Evolutionary conservation across 495 filamentous ascomycete genomes (phyloP).

Genomic region (Penicillium coffeae): DNA sequence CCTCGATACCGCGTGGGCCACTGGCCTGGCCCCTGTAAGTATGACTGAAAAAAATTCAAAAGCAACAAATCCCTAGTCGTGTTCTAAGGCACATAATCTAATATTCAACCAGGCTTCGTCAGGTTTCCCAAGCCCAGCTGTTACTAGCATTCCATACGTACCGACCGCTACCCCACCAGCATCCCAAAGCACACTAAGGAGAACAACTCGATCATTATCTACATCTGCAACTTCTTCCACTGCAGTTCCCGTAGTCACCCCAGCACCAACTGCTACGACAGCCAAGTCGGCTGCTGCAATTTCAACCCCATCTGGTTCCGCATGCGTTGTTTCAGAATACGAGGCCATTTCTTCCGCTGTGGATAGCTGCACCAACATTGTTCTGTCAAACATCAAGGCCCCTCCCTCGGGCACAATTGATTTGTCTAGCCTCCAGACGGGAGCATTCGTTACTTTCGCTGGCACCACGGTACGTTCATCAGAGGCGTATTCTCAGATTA

Average conservation of each 20-base stretch:
- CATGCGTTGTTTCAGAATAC: constrained; percentile 43
- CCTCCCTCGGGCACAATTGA: constrained; percentile 51
- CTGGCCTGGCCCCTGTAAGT: constrained; percentile 9
- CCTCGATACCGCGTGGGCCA: constrained; percentile 19
- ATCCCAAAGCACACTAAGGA: too few species aligned
- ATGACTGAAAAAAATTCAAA: too few species aligned
- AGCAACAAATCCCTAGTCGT: background rate
- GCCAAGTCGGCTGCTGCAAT: constrained; percentile 4
- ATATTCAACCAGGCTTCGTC: background rate
- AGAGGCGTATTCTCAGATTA: constrained; percentile 10
- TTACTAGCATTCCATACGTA: too few species aligned
- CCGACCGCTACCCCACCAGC: constrained; percentile 6
- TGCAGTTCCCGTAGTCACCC: constrained; percentile 3
- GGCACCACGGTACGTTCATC: constrained; percentile 43
- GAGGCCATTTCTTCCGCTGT: constrained; percentile 40
- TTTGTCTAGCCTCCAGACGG: constrained; percentile 40
- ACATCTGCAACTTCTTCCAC: background rate
- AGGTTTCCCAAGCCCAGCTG: background rate
- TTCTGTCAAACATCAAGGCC: constrained; percentile 43
- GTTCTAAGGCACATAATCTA: background rate
- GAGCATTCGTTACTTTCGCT: constrained; percentile 39
- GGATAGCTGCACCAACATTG: constrained; percentile 48
- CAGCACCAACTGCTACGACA: constrained; percentile 10
- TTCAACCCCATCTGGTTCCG: constrained; percentile 17
- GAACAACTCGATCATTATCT: constrained; percentile 1